Evolutionary conservation across 371 early-diverging fungal genomes (phyloP), one percentile per base, ranked within the genome.

Genomic region (Coelomomyces lativittatus): DNA sequence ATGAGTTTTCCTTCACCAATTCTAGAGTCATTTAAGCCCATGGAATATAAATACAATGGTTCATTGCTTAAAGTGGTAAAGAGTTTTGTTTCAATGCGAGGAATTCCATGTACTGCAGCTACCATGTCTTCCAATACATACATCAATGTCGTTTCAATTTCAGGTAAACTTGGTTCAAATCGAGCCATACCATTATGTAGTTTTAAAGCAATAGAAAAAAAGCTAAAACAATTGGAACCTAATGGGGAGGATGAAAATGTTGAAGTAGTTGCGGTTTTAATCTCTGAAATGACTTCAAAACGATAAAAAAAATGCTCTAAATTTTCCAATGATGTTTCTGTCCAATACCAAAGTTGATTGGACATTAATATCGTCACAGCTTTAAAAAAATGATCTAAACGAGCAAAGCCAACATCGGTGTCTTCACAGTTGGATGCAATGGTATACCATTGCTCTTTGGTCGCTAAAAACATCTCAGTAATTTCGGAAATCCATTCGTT

Each of bases 401-500:
- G 50, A 19, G 59, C 55, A 37, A 60, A 70, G 6, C 68, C 70
- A 4, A 58, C 46, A 48, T 73, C 74, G 3, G 62, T 46, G 44
- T 67, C 70, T 9, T 47, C 15, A 30, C 54, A 52, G n/a, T 40
- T 39, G 2, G 67, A 59, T 0, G 66, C 64, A 46, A 69, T 64
- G 17, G 39, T 28, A 51, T 73, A 73, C 74, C 74, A 73, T 15
- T 40, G 44, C 19, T 64, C 59, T 44, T 73, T 73, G 17, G 57
- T 61, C 46, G 34, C 49, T 48, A 67, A 61, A 43, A 73, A 69
- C 50, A 62, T 56, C 47, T 54, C 61, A 15, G 63, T 61, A n/a
- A 69, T 64, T 2, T 59, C 54, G 4, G 74, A 69, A 24, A 73
- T 56, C 74, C 74, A 73, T 47, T 60, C 60, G 30, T 66, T 63